phyloP scores from a whole-genome alignment of 1,139 yeast species.

The Torulaspora pretoriensis region DNA sequence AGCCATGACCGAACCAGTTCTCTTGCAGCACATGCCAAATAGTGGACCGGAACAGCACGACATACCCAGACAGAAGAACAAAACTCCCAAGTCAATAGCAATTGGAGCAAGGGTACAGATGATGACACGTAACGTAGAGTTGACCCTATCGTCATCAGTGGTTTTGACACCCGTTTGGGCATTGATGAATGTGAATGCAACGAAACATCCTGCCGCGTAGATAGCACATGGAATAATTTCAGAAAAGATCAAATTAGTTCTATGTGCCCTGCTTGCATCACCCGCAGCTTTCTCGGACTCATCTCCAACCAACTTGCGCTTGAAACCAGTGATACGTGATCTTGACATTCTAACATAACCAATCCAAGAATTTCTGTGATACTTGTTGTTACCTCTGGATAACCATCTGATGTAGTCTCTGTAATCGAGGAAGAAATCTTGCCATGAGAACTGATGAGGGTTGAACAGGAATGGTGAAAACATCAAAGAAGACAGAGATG shows the following conservation, averaged over 20 bases:
- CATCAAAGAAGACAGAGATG: conserved; percentile 83
- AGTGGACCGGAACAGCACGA: conserved; percentile 98
- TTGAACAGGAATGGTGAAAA: conserved; percentile 93
- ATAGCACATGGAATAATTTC: conserved; percentile 81
- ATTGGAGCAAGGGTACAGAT: conserved; percentile 92
- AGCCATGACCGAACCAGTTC: conserved; percentile 96
- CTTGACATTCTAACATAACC: conserved; percentile 94
- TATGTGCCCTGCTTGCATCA: conserved; percentile 91
- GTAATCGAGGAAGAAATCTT: conserved; percentile 97
- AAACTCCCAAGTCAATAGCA: conserved; percentile 81
- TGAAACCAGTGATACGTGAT: conserved; percentile 97
- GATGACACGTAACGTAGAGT: conserved; percentile 78
- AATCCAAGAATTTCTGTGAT: conserved; percentile 99
- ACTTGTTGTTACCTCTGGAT: conserved; percentile 96
- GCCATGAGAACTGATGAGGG: conserved; percentile 99
- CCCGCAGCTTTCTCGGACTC: conserved; percentile 91
- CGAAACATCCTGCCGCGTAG: conserved; percentile 85
- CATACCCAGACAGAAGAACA: conserved; percentile 66
- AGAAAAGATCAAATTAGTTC: conserved; percentile 78
- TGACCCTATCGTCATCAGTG: conserved; percentile 50
- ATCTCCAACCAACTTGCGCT: conserved; percentile 83
- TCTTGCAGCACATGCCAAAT: conserved; percentile 92
- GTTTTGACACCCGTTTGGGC: conserved; percentile 90
- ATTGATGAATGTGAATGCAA: conserved; percentile 89
- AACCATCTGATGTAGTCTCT: conserved; percentile 98